These are phyloP conservation scores for Komagataella pastoris DNA, from an alignment of 805 yeast species.

Conservation along the genomic window DNA sequence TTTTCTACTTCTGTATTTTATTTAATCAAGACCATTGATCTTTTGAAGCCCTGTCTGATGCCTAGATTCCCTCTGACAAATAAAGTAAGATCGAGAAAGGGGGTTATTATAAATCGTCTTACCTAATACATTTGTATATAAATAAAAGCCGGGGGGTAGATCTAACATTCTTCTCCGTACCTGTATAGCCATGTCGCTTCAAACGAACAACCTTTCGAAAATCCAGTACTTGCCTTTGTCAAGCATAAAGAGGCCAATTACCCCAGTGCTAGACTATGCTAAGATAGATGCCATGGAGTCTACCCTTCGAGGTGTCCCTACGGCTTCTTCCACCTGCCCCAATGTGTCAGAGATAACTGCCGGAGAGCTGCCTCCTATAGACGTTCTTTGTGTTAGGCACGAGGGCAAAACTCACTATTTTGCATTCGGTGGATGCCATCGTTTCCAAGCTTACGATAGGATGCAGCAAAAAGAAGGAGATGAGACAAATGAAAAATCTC, in stretches of 20 bases:
- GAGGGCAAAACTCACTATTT: slow-evolving; percentile 51
- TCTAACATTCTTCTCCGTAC: too few species aligned
- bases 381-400: slow-evolving; percentile 56
- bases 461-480: slow-evolving; percentile 16
- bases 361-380: slow-evolving; percentile 75
- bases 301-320: slow-evolving; percentile 50
- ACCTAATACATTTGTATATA: neutral
- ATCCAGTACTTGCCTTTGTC: slow-evolving; percentile 49
- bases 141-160: neutral
- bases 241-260: slow-evolving; percentile 67
- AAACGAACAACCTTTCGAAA: slow-evolving; percentile 39
- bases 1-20: neutral
- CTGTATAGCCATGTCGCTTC: slow-evolving; percentile 42
- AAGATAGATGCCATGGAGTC: slow-evolving; percentile 75
- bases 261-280: slow-evolving; percentile 64
- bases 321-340: slow-evolving; percentile 45
- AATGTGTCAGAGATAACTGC: slow-evolving; percentile 28
- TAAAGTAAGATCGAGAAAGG: neutral
- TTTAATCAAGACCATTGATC: neutral
- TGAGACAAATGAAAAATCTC: slow-evolving; percentile 6
- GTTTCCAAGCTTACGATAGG: slow-evolving; percentile 76
- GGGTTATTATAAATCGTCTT: neutral
- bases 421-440: slow-evolving; percentile 86
- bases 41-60: neutral
- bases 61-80: neutral